These are phyloP conservation scores for Sugiyamaella valdiviana DNA, from an alignment of 805 yeast genomes.

Conservation along the genomic window DNA sequence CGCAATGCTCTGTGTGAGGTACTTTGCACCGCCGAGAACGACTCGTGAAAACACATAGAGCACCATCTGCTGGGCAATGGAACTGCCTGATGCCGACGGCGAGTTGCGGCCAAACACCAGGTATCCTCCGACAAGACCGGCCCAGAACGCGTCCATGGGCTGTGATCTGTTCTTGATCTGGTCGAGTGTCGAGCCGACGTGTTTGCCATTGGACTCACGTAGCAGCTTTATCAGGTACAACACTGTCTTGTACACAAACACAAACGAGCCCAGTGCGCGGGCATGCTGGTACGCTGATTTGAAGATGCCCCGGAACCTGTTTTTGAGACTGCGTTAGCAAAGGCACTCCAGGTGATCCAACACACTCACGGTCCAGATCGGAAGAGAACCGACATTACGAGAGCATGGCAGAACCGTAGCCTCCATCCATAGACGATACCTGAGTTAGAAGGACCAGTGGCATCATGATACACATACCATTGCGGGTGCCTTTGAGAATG, in stretches of 20 bases:
- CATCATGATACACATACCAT: conserved; percentile 32
- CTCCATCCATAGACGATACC: conserved; percentile 58
- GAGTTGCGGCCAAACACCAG: conserved; percentile 36
- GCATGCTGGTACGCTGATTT: conserved; percentile 53
- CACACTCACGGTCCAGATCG: conserved; percentile 41
- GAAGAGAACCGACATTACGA: conserved; percentile 55
- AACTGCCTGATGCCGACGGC: conserved; percentile 22
- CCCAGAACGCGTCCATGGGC: conserved; percentile 26
- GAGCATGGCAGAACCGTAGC: conserved; percentile 56
- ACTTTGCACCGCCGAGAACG: conserved; percentile 53
- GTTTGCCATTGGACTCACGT: conserved; percentile 21
- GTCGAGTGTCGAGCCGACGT: conserved; percentile 6
- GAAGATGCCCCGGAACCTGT: conserved; percentile 43
- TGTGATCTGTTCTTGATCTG: conserved; percentile 16
- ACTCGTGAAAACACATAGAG: conserved; percentile 68
- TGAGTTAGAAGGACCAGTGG: no score
- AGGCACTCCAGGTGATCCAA: background rate
- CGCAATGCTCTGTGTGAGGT: conserved; percentile 23
- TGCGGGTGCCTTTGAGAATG: conserved; percentile 37
- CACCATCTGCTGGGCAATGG: conserved; percentile 68
- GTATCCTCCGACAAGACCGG: conserved; percentile 38
- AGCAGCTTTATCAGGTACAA: conserved; percentile 24
- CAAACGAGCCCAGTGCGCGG: conserved; percentile 49
- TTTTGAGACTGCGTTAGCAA: conserved; percentile 26
- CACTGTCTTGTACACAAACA: conserved; percentile 44